A percentile compares a stretch with the other conserved stretches of the same genome.
phyloP scores from a whole-genome alignment of 2,329 filamentous ascomycete species.

The Orbilia quercus region DNA sequence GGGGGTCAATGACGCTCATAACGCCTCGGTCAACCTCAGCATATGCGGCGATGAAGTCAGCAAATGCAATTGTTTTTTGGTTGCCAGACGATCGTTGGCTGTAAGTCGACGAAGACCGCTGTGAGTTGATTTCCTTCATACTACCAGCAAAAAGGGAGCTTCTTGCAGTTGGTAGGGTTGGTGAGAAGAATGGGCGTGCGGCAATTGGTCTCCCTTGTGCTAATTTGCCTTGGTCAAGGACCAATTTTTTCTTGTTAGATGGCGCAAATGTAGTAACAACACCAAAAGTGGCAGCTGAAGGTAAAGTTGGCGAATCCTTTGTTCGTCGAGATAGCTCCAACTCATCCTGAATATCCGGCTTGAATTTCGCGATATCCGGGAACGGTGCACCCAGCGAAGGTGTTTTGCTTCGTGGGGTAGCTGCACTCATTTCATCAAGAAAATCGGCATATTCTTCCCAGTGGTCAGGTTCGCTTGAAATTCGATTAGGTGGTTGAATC shows the following conservation, averaged over 20 bases:
- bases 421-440: constrained; percentile 49
- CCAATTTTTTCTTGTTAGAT: constrained; percentile 51
- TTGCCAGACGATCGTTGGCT: constrained; percentile 52
- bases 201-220: constrained; percentile 36
- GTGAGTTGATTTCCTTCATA: constrained; percentile 45
- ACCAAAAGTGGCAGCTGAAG: constrained; percentile 46
- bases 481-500: constrained; percentile 13
- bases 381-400: constrained; percentile 36
- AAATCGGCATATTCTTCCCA: constrained; percentile 50
- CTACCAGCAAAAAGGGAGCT: constrained; percentile 47
- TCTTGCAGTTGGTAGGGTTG: constrained; percentile 41
- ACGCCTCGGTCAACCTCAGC: constrained; percentile 47
- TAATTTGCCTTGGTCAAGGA: constrained; percentile 49
- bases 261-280: constrained; percentile 44
- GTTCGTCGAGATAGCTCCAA: constrained; percentile 29
- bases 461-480: constrained; percentile 27
- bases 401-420: constrained; percentile 36
- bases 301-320: constrained; percentile 52
- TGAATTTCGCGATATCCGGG: constrained; percentile 26
- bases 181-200: constrained; percentile 49
- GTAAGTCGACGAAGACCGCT: constrained; percentile 50
- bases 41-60: constrained; percentile 50
- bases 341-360: constrained; percentile 47
- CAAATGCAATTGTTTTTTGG: constrained; percentile 54
- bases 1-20: constrained; percentile 55